Base-by-base conservation (phyloP, 1,284 basidiomycete species). In the Afroboletus lepidellus region DNA sequence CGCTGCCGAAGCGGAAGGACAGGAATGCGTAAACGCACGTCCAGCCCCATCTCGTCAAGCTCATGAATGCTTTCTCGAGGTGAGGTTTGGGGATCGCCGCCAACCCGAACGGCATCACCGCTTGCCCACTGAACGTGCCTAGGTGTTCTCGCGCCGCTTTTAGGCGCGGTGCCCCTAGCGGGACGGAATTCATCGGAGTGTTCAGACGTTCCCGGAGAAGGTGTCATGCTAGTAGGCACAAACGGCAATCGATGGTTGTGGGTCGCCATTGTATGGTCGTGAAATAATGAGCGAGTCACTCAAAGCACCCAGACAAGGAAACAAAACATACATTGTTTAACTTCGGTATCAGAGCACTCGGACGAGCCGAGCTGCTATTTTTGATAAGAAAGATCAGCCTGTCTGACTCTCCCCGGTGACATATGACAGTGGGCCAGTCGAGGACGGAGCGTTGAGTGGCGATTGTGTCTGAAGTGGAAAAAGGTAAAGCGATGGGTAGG, bases 21-120 rank as follows among this genome's bases (percentile, higher is more conserved):
- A 20, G 16, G 41, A 20, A 44, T 8, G 39, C 12, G 33, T 44
- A 16, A 43, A 71, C 77, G 41, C 56, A 78, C 77, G 49, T 78
- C 69, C 18, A 72, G 53, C 1, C 70, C 76, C 56, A 71, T 68
- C 59, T 76, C 72, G 55, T 78, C 76, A 23, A 78, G 64, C 3
- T 63, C 71, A 39, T 70, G 68, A 7, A 54, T 44, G 24, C 60
- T 58, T 23, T 33, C 20, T 34, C 36, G 57, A 20, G 64, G 54
- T 7, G 54, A 61, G 23, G 37, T 13, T 3, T 48, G 54, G 21
- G 36, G 13, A 6, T 42, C 29, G 2, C 30, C 32, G 20, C 44
- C 51, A 5, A 20, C 18, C 15, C 29, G 52, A 33, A 47, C 41
- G 15, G 37, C 32, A 21, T 53, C 54, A 2, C 36, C 48, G 2